Conservation (phyloP, 2,329 filamentous ascomycete species). For the Pseudogymnoascus sp. region DNA sequence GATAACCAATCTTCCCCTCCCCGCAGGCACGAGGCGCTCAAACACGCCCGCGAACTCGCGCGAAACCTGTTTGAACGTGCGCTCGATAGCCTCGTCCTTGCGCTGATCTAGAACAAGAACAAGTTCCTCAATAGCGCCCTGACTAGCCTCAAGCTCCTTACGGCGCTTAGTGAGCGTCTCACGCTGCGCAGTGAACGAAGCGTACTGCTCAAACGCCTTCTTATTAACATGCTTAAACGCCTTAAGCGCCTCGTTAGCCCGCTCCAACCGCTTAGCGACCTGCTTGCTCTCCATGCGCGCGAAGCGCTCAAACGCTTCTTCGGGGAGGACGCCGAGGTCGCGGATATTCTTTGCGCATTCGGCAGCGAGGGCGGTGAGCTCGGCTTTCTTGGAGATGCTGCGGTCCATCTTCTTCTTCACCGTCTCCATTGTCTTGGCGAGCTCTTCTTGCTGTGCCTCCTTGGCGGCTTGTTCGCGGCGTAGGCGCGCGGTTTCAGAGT, state of each 20-base stretch:
- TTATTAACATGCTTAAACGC: conserved; percentile 99
- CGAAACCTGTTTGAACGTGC: conserved; percentile 96
- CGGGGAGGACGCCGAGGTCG: conserved; percentile 84
- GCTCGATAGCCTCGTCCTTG: conserved; percentile 96
- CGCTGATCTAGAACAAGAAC: conserved; percentile 88
- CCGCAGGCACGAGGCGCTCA: conserved; percentile 87
- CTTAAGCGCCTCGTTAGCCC: conserved; percentile 86
- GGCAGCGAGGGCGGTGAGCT: conserved; percentile 66
- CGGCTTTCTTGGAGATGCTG: conserved; percentile 78
- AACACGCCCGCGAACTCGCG: conserved; percentile 90
- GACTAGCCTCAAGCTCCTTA: conserved; percentile 78
- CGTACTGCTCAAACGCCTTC: conserved; percentile 98
- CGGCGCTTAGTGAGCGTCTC: conserved; percentile 79
- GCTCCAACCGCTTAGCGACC: conserved; percentile 70
- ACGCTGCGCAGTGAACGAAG: conserved; percentile 88
- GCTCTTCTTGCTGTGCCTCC: conserved; percentile 65
- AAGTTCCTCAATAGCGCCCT: conserved; percentile 81
- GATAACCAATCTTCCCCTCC: conserved; percentile 84
- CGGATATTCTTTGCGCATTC: conserved; percentile 86
- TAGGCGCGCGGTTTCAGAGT: conserved; percentile 32
- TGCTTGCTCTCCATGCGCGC: conserved; percentile 71
- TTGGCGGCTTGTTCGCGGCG: conserved; percentile 49
- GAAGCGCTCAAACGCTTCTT: conserved; percentile 90
- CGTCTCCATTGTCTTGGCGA: conserved; percentile 71
- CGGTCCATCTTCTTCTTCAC: conserved; percentile 88